Conservation (phyloP, 768 basidiomycete species). For the Suillus spraguei region DNA sequence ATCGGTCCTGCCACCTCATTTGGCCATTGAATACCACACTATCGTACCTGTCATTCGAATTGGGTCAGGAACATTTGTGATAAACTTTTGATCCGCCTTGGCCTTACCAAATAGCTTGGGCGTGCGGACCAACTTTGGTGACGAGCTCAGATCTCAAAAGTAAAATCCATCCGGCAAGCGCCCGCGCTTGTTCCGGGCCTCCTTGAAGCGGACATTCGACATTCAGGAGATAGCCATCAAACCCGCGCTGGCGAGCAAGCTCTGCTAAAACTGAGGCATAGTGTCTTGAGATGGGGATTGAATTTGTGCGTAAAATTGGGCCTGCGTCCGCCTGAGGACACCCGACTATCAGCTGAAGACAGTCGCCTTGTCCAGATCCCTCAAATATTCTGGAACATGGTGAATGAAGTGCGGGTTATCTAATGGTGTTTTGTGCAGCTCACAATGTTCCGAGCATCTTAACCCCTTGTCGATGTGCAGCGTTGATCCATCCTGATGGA, state of each 20-base stretch:
- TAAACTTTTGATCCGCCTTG: not conserved
- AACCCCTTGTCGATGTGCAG: constrained; percentile 79
- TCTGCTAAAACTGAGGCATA: constrained; percentile 72
- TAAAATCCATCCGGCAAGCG: constrained; percentile 69
- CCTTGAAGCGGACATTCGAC: constrained; percentile 61
- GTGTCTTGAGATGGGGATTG: constrained; percentile 60
- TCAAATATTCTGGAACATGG: constrained; percentile 58
- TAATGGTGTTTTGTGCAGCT: constrained; percentile 26
- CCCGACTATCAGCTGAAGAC: constrained; percentile 66
- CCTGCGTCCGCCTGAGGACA: constrained; percentile 40
- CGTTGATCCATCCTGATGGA: constrained; percentile 76
- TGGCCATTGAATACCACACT: constrained; percentile 64
- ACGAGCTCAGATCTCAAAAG: constrained; percentile 61
- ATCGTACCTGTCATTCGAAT: constrained; percentile 59
- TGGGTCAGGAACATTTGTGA: not conserved
- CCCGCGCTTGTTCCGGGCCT: constrained; percentile 57
- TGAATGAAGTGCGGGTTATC: not conserved
- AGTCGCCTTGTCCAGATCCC: constrained; percentile 55
- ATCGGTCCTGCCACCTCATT: constrained; percentile 73
- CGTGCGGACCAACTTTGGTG: constrained; percentile 63
- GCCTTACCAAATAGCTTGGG: constrained; percentile 68
- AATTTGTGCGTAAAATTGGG: constrained; percentile 36
- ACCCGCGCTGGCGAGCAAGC: constrained; percentile 72
- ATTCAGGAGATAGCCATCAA: constrained; percentile 85
- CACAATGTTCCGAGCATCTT: constrained; percentile 81